Evolutionary conservation across 495 filamentous ascomycete species (phyloP), one percentile per base, ranked within the genome.

Genomic region (Bacidia rubella): DNA sequence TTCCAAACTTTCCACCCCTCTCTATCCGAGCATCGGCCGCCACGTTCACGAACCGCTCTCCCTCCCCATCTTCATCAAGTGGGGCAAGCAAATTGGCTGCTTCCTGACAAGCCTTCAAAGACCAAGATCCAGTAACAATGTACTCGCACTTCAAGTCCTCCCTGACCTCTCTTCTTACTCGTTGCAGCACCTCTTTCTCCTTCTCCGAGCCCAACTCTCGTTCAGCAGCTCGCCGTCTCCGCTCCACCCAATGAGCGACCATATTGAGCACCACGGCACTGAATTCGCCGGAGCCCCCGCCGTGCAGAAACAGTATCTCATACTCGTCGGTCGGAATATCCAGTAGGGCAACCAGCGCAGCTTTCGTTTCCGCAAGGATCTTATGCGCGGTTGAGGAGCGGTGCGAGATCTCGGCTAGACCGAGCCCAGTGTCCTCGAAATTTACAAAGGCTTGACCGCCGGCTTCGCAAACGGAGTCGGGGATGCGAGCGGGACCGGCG

Each of bases 91-190:
- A 66, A 35, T 87, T 73, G 22, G 70, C 69, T 22, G 87, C 88
- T 66, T 96, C 90, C 65, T 90, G 83, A 41, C 77, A 82, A n/a
- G 88, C 80, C 67, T 97, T 95, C 56, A 86, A 72, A 25, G 85
- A 90, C 90, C 92, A 95, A n/a, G 80, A 78, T 53, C 90, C 90
- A 35, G 92, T 94, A 32, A 95, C 83, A 17, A 95, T 71, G 65
- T 97, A 97, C 65, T 95, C 92, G 19, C 92, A 65, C 64, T 80
- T 82, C 62, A 94, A 63, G 38, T 85, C 77, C 38, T 77, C 65
- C 45, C 80, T 70, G 1, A 87, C 71, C 43, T 80, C 77, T 58
- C 76, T 76, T 54, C 72, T 71, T 47, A 93, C 70, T 48, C 73
- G 68, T 51, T 75, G 70, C 5, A 86, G 59, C 17, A 87, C 66